Conservation (phyloP, 306 rosid genomes). For the Rosa lucieae region DNA sequence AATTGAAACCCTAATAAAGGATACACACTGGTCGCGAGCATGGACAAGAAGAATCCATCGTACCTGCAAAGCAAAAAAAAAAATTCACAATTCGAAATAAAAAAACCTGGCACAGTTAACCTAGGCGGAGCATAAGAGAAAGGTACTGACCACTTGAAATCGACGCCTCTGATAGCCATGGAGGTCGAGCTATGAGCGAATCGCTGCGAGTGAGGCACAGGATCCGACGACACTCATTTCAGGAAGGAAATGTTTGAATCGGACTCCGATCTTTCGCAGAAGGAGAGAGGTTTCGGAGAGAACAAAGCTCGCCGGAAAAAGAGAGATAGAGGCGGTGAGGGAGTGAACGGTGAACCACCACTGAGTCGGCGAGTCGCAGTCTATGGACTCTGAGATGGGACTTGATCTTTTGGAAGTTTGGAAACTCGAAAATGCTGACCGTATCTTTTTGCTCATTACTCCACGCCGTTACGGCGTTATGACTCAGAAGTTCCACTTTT, state of each 20-base stretch:
- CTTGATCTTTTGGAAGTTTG: not conserved
- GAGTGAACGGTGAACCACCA: not conserved
- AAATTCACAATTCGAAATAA: slow-evolving; percentile 3
- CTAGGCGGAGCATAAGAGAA: not conserved
- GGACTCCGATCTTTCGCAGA: slow-evolving; percentile 16
- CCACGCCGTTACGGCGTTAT: slow-evolving; percentile 10
- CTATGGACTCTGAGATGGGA: not conserved
- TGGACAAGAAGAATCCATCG: slow-evolving; percentile 95
- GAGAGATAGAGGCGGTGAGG: not conserved
- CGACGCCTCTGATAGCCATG: slow-evolving; percentile 93
- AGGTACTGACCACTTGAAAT: slow-evolving; percentile 84
- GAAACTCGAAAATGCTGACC: slow-evolving; percentile 4
- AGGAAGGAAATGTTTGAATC: slow-evolving; percentile 33
- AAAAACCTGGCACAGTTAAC: not conserved
- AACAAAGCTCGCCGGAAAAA: slow-evolving; percentile 4
- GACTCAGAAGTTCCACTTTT: not conserved
- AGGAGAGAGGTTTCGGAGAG: not conserved
- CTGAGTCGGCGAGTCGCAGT: slow-evolving; percentile 6
- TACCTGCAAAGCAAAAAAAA: slow-evolving; percentile 56
- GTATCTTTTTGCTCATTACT: not conserved
- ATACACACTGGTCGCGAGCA: slow-evolving; percentile 99
- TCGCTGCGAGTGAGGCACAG: slow-evolving; percentile 39
- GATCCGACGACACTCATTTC: slow-evolving; percentile 23
- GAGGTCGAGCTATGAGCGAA: not conserved
- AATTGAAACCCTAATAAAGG: slow-evolving; percentile 46